A percentile compares a stretch with the other conserved stretches of the same genome.
Evolutionary conservation across 441 rosid genomes (phyloP).

Genomic region (Corymbia calophylla): DNA sequence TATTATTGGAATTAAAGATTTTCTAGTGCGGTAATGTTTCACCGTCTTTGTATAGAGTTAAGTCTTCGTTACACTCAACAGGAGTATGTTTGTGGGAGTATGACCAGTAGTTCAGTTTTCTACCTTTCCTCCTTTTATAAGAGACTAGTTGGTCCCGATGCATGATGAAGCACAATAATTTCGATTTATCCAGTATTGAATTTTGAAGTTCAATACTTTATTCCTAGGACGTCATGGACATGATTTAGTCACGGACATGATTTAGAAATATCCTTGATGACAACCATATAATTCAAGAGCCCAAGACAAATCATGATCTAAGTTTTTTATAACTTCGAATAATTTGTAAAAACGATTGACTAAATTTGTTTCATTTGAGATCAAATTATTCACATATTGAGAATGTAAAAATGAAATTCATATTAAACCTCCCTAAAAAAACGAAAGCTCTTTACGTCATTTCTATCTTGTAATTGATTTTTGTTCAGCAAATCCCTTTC

Average conservation of each 20-base stretch:
- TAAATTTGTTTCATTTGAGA: too few relatives aligned
- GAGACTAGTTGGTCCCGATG: background rate
- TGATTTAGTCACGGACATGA: too few relatives aligned
- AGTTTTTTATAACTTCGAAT: background rate
- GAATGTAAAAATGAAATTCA: background rate
- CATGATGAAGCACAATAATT: background rate
- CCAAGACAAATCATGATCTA: background rate
- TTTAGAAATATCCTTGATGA: background rate
- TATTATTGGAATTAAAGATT: background rate
- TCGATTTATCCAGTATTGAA: background rate
- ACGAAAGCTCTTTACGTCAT: background rate
- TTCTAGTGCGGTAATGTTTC: background rate
- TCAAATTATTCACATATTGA: too few relatives aligned
- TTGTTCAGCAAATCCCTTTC: background rate
- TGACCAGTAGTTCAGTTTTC: background rate
- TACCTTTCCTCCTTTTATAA: background rate
- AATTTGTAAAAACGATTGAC: background rate
- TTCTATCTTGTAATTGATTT: background rate
- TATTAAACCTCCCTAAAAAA: background rate
- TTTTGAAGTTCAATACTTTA: background rate
- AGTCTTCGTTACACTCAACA: too few relatives aligned
- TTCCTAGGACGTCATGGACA: background rate
- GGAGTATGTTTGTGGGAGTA: background rate
- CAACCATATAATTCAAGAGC: background rate
- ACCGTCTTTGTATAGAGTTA: background rate